A percentile compares a stretch with the other conserved stretches of the same genome.
These are phyloP conservation scores for Lachnellula occidentalis DNA, from an alignment of 2,329 filamentous ascomycete species.

Conservation along the genomic window DNA sequence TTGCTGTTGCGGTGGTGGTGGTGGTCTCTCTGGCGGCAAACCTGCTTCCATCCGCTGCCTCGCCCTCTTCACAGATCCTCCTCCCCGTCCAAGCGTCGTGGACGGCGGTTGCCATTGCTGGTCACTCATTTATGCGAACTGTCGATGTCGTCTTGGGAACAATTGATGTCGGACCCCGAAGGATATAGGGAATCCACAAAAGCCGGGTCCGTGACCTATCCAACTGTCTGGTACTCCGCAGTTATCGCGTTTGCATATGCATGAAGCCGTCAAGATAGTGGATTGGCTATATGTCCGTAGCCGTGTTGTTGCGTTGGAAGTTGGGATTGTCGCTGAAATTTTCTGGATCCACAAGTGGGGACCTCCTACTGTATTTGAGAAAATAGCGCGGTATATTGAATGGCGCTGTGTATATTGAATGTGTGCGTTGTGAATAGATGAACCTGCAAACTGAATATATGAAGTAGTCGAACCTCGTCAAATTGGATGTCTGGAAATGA, in stretches of 20 bases:
- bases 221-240: conserved; percentile 17
- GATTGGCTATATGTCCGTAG: conserved; percentile 14
- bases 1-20: conserved; percentile 17
- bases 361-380: no score
- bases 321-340: neutral
- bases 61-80: conserved; percentile 48
- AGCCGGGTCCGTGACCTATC: conserved; percentile 16
- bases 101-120: conserved; percentile 22
- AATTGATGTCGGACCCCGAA: conserved; percentile 1
- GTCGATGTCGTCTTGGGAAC: neutral
- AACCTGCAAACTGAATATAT: conserved; percentile 1
- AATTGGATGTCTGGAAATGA: conserved; percentile 23
- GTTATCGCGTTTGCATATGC: conserved; percentile 28
- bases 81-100: conserved; percentile 21
- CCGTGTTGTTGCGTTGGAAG: conserved; percentile 7
- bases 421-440: neutral
- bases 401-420: no score
- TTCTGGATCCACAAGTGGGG: no score
- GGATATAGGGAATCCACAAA: conserved; percentile 13
- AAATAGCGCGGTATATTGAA: no score
- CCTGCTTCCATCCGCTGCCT: conserved; percentile 48
- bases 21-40: conserved; percentile 26
- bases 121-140: conserved; percentile 25
- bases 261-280: conserved; percentile 25
- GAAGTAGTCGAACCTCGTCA: conserved; percentile 20